Evolutionary conservation across 1,284 basidiomycete species (phyloP), one percentile per base, ranked within the genome.

Genomic region (Singerocomus rubriflavus): DNA sequence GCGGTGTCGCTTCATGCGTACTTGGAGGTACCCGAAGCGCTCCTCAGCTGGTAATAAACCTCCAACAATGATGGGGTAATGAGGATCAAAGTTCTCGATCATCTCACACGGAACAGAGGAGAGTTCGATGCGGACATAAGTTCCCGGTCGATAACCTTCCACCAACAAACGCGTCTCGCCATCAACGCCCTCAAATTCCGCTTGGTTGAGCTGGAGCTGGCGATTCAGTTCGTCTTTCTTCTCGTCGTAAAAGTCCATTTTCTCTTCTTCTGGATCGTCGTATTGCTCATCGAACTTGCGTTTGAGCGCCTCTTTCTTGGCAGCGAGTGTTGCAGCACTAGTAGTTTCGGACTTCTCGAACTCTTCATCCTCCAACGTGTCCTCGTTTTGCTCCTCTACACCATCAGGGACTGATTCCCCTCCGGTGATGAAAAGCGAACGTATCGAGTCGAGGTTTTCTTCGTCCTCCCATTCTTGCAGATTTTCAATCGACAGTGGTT

Each of bases 251-350:
- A 96, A 96, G 64, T 93, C 90, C 69, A 85, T 72, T 62, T 88
- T 86, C 31, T 80, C 74, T 14, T 77, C 75, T 52, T 90, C 88
- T 1, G 91, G 89, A 62, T 94, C 93, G 66, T 98, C 94, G 69
- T 98, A 98, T 70, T 97, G 90, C 64, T 94, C 91, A 72, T 99
- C 92, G 66, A 98, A 98, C 67, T 96, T 96, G 57, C 87, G 85
- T 70, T 98, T 98, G 51, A 98, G 79, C 1, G 81, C 84, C 60
- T 89, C 92, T 72, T 98, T 98, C 73, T 97, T 98, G 37, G 81
- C 80, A 6, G 88, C 83, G 29, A 98, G 81, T 1, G 80, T 73
- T 2, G 78, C 76, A 6, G 80, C 81, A 30, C 77, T 73, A 1
- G 74, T 62, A 2, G 71, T 65, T 48, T 78, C 78, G 1, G 65